phyloP scores from a whole-genome alignment of 1,284 basidiomycete genomes.

The Salmacisia buchloeana region DNA sequence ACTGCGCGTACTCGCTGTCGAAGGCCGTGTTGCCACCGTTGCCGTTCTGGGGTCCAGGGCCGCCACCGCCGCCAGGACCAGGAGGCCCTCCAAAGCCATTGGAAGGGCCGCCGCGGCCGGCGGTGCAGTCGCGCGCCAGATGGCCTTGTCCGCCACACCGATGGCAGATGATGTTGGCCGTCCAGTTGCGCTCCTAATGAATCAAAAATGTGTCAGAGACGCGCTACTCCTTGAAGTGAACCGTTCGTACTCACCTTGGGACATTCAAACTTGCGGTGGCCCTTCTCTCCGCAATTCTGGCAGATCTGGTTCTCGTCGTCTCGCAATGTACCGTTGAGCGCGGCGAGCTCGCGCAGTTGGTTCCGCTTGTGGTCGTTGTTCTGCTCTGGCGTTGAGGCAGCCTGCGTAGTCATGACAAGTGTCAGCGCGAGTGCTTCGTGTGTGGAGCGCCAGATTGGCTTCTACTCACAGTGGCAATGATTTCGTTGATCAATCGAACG shows the following conservation, averaged over 20 bases:
- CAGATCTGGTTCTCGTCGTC: slow-evolving; percentile 99
- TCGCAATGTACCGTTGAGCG: slow-evolving; percentile 94
- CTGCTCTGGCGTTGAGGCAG: slow-evolving; percentile 95
- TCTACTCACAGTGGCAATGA: slow-evolving; percentile 85
- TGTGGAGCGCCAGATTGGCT: not conserved
- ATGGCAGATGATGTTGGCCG: slow-evolving; percentile 47
- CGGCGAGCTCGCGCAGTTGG: slow-evolving; percentile 94
- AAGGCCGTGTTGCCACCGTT: slow-evolving; percentile 56
- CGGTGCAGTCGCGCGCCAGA: slow-evolving; percentile 54
- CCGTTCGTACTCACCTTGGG: slow-evolving; percentile 27
- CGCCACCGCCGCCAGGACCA: slow-evolving; percentile 45
- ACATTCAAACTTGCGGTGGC: slow-evolving; percentile 54
- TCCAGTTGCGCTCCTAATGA: slow-evolving; percentile 38
- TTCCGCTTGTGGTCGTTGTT: slow-evolving; percentile 99
- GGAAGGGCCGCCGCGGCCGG: slow-evolving; percentile 60
- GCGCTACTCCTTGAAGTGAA: not conserved
- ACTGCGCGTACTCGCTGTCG: slow-evolving; percentile 91
- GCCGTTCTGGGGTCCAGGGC: slow-evolving; percentile 41
- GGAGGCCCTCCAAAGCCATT: slow-evolving; percentile 55
- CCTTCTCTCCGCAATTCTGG: slow-evolving; percentile 91
- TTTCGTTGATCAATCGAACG: slow-evolving; percentile 90
- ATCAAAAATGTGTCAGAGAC: not conserved
- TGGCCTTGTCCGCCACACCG: slow-evolving; percentile 48
- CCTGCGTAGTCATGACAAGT: slow-evolving; percentile 56
- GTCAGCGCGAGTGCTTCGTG: not conserved